Evolutionary conservation across 163 green algal genomes (phyloP).

Genomic region (Chloroidium sp.): DNA sequence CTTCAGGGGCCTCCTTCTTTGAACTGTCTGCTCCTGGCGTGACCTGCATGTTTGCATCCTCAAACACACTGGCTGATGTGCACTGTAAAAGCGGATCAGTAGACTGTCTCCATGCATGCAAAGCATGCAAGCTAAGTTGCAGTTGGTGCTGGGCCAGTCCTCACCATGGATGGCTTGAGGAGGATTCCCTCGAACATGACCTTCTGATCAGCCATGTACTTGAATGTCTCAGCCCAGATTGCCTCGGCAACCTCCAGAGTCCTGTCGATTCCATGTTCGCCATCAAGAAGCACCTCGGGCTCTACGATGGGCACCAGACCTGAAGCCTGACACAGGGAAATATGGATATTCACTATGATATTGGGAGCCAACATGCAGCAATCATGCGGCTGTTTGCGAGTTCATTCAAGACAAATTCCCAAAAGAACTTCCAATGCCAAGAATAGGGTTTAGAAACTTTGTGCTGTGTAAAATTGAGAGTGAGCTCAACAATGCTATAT

Average conservation of each 20-base stretch:
- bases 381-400: too few species aligned
- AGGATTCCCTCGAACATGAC: constrained; percentile 99
- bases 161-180: constrained; percentile 98
- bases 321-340: constrained; percentile 27
- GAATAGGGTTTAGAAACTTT: too few species aligned
- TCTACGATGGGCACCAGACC: constrained; percentile 98
- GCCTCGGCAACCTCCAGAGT: constrained; percentile 76
- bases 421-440: too few species aligned
- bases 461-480: too few species aligned
- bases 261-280: constrained; percentile 94
- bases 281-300: constrained; percentile 97
- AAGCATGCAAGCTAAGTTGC: too few species aligned
- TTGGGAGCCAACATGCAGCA: too few species aligned
- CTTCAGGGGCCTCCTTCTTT: constrained; percentile 55
- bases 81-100: neutral
- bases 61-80: neutral
- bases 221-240: constrained; percentile 98
- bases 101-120: too few species aligned
- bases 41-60: neutral
- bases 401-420: too few species aligned
- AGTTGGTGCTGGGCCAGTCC: neutral
- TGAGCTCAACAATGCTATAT: too few species aligned
- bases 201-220: constrained; percentile 81
- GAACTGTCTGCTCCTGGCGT: constrained; percentile 88
- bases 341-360: too few species aligned